phyloP scores from a whole-genome alignment of 2,329 filamentous ascomycete genomes.

The Neophaeococcomyces aloes region DNA sequence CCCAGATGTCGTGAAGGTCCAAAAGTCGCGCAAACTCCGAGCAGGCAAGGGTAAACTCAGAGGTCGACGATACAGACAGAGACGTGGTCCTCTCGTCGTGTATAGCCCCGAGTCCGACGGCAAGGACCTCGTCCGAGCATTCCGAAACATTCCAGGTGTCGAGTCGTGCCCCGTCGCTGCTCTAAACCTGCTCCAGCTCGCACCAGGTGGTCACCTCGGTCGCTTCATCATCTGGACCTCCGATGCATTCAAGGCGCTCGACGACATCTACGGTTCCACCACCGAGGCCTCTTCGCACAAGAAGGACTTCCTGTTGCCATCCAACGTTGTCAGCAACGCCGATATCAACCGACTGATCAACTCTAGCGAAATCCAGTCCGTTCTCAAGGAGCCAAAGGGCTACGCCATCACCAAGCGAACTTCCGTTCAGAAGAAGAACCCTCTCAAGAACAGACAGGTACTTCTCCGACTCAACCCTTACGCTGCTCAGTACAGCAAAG shows the following conservation, averaged over 20 bases:
- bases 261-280: constrained; percentile 92
- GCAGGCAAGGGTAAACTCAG: constrained; percentile 98
- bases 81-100: constrained; percentile 93
- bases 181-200: constrained; percentile 97
- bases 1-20: constrained; percentile 88
- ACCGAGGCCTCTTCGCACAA: constrained; percentile 82
- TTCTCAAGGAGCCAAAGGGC: constrained; percentile 84
- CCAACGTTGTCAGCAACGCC: constrained; percentile 84
- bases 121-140: constrained; percentile 83
- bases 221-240: constrained; percentile 99
- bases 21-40: constrained; percentile 90
- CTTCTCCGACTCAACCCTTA: constrained; percentile 98
- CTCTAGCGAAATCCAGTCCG: constrained; percentile 95
- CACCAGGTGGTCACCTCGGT: constrained; percentile 95
- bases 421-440: constrained; percentile 99
- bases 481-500: constrained; percentile 78
- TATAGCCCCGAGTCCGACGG: constrained; percentile 94
- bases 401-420: constrained; percentile 79
- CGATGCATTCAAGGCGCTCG: constrained; percentile 87
- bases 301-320: constrained; percentile 97
- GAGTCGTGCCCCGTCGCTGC: constrained; percentile 90
- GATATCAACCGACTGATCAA: constrained; percentile 98
- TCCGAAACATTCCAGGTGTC: constrained; percentile 98
- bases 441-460: constrained; percentile 96
- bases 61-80: constrained; percentile 91